Evolutionary conservation across 176 grass and related monocot species (phyloP).

Genomic region (Thalia dealbata): DNA sequence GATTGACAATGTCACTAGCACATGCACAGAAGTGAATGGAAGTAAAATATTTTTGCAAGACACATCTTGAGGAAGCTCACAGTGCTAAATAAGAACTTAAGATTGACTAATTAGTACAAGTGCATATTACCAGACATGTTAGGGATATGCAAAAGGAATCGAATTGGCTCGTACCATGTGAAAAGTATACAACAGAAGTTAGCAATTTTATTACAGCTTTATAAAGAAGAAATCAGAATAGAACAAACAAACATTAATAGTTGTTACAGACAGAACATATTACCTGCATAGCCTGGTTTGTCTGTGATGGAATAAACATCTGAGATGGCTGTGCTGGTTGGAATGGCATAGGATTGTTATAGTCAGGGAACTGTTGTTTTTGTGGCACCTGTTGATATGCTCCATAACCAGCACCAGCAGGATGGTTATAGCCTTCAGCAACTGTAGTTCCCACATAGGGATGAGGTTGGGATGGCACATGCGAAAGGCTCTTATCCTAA

Average conservation of each 20-base stretch:
- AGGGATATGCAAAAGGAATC: too few relatives aligned
- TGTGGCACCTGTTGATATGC: slow-evolving; percentile 14
- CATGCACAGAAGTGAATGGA: too few relatives aligned
- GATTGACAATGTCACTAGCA: too few relatives aligned
- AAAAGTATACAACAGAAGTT: neutral
- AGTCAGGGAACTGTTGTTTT: slow-evolving; percentile 26
- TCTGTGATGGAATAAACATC: slow-evolving; percentile 70
- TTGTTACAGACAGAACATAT: slow-evolving; percentile 3
- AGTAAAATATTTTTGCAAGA: too few relatives aligned
- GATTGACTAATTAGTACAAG: too few relatives aligned
- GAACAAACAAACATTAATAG: neutral
- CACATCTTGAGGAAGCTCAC: too few relatives aligned
- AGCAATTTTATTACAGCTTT: neutral
- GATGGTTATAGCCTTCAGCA: slow-evolving; percentile 11
- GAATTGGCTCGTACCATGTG: neutral
- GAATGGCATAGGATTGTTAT: slow-evolving; percentile 34
- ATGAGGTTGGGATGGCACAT: neutral
- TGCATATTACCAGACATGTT: too few relatives aligned
- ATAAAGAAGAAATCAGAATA: neutral
- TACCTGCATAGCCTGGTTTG: slow-evolving; percentile 47
- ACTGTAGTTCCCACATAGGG: neutral
- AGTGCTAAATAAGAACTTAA: too few relatives aligned
- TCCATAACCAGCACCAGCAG: slow-evolving; percentile 4
- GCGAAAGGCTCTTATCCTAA: neutral
- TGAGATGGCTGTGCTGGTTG: slow-evolving; percentile 36